These are phyloP conservation scores for Ceriops tagal DNA, from an alignment of 345 rosid species.

Conservation along the genomic window DNA sequence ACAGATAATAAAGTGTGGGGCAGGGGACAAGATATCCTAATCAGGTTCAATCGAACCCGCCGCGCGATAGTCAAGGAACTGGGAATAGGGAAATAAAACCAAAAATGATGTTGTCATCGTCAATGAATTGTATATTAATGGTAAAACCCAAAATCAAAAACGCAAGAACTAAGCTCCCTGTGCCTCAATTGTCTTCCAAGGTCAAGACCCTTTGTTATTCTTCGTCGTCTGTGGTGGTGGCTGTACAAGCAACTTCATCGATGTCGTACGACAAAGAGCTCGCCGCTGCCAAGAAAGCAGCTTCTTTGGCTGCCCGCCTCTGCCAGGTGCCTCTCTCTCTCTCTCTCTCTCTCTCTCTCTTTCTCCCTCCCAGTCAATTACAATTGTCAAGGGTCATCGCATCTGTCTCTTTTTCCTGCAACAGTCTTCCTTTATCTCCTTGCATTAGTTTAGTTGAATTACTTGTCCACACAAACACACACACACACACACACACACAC, in stretches of 20 bases:
- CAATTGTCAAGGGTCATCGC: no score
- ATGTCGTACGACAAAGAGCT: constrained; percentile 76
- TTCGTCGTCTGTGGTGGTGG: neutral
- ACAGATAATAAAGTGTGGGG: no score
- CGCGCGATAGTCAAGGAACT: no score
- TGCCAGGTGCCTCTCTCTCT: constrained; percentile 51
- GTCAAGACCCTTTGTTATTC: neutral
- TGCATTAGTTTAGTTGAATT: no score
- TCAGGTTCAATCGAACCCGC: no score
- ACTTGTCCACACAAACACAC: no score
- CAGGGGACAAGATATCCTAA: no score
- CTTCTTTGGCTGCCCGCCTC: constrained; percentile 81
- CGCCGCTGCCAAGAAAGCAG: constrained; percentile 88
- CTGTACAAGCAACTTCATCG: constrained; percentile 19
- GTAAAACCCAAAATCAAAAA: constrained; percentile 7
- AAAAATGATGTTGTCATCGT: neutral
- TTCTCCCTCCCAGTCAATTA: no score
- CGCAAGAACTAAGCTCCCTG: neutral
- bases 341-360: neutral
- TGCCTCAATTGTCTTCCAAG: constrained; percentile 8
- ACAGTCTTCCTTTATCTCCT: no score
- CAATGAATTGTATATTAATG: neutral
- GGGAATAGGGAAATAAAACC: no score
- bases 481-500: no score
- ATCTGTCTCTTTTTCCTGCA: no score